Evolutionary conservation across 2,329 filamentous ascomycete genomes (phyloP), one percentile per base, ranked within the genome.

Genomic region (Diaporthe destruens): DNA sequence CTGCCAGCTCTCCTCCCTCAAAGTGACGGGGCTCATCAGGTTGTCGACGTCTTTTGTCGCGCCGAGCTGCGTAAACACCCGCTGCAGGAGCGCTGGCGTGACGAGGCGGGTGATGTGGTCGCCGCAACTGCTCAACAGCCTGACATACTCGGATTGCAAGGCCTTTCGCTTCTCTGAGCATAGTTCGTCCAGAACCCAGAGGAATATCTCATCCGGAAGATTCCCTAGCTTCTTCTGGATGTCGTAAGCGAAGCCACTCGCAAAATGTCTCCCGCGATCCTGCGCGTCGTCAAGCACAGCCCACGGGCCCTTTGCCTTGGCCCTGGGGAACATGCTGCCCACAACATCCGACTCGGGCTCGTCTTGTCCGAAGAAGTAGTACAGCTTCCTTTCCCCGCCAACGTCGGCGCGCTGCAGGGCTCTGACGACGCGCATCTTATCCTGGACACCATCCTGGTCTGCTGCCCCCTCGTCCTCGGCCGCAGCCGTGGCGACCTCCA

Each of bases 141-240:
- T 86, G 70, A 86, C 83, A 78, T 94, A 94, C 72, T 91, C 88
- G 70, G 85, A 80, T 65, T 90, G 86, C 54, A 94, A 79, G 56
- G 88, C 84, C 54, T 85, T 82, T 42, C 87, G 87, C 53, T 83
- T 81, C 76, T 93, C 90, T 2, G 83, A 79, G 70, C 87, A 88
- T 29, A 91, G 82, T 81, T 91, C 87, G 65, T 88, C 82, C 7
- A 93, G 78, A 3, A 94, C 83, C 93, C 93, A 95, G 20, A 87
- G 77, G 65, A 94, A 86, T 0, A 94, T 78, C 70, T 92, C 87
- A 73, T 93, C 89, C 0, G 92, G 89, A 16, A 94, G 79, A 3
- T 78, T 75, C 16, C 81, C 79, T 51, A 82, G 83, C 71, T 81
- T 80, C 6, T 79, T 77, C 20, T 88, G 81, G 18, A 91, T 82